A percentile compares a stretch with the other conserved stretches of the same genome.
Conservation (phyloP, 2,329 filamentous ascomycete species). For the Fusarium pseudocircinatum region DNA sequence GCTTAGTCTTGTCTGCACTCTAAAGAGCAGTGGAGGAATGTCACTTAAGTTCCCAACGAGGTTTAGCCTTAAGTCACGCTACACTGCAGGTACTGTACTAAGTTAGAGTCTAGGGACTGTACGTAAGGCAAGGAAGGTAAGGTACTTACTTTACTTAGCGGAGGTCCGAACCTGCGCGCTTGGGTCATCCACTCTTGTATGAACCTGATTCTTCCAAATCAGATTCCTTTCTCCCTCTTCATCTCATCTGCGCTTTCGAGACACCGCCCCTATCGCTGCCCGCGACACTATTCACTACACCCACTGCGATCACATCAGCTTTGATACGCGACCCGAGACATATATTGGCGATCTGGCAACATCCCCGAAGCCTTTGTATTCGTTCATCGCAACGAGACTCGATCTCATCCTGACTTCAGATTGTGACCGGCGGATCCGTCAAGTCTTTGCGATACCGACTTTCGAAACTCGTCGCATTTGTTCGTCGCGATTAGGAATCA, state of each 20-base stretch:
- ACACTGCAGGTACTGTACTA: conserved; percentile 34
- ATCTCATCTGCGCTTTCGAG: conserved; percentile 29
- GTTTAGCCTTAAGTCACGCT: conserved; percentile 39
- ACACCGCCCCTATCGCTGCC: conserved; percentile 27
- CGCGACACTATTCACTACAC: conserved; percentile 15
- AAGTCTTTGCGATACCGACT: conserved; percentile 11
- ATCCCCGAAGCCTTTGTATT: conserved; percentile 15
- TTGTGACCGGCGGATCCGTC: conserved; percentile 31
- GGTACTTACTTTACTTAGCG: not conserved
- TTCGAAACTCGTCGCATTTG: not conserved
- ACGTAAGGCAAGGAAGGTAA: not conserved
- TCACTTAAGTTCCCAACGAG: conserved; percentile 22
- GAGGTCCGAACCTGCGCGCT: conserved; percentile 22
- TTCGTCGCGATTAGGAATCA: conserved; percentile 6
- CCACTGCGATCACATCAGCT: conserved; percentile 18
- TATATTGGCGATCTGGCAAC: conserved; percentile 32
- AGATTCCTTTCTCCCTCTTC: conserved; percentile 36
- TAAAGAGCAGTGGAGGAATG: conserved; percentile 25
- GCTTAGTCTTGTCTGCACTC: conserved; percentile 7
- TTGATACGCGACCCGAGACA: conserved; percentile 24
- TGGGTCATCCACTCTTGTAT: conserved; percentile 30
- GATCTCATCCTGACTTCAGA: conserved; percentile 23
- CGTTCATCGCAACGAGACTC: conserved; percentile 33
- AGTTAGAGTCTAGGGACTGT: conserved; percentile 18
- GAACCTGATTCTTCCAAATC: conserved; percentile 31